A percentile compares a stretch with the other conserved stretches of the same genome.
Evolutionary conservation across 1,139 yeast genomes (phyloP).

Genomic region (Hemisphaericaspora subhashii): DNA sequence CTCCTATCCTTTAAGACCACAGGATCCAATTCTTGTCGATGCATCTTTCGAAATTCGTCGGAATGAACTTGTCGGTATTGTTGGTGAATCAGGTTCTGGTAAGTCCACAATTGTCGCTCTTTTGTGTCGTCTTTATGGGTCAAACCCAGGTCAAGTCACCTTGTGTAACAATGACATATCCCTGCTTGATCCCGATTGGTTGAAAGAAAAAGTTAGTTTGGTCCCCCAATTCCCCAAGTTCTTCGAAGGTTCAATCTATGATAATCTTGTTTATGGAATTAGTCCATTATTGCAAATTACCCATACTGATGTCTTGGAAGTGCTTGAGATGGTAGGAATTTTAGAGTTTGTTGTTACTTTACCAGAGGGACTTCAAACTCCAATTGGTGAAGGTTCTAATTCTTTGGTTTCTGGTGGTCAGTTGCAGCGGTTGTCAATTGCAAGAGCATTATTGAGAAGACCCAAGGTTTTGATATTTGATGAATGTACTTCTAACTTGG

Average conservation of each 20-base stretch:
- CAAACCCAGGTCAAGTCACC: slow-evolving; percentile 31
- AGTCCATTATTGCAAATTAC: slow-evolving; percentile 20
- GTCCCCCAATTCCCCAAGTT: slow-evolving; percentile 70
- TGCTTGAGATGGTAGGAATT: slow-evolving; percentile 49
- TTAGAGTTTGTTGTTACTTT: slow-evolving; percentile 50
- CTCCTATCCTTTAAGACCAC: slow-evolving; percentile 38
- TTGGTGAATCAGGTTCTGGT: slow-evolving; percentile 81
- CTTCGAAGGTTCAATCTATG: slow-evolving; percentile 65
- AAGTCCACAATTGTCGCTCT: slow-evolving; percentile 67
- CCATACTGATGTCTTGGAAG: slow-evolving; percentile 39
- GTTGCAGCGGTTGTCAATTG: slow-evolving; percentile 72
- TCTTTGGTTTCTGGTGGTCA: slow-evolving; percentile 76
- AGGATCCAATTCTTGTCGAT: slow-evolving; percentile 31
- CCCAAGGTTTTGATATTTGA: slow-evolving; percentile 69
- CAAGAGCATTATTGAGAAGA: slow-evolving; percentile 64
- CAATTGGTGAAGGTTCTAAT: slow-evolving; percentile 50
- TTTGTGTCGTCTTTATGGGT: slow-evolving; percentile 49
- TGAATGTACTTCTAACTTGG: slow-evolving; percentile 81
- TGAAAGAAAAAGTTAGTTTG: slow-evolving; percentile 55
- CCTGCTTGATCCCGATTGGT: slow-evolving; percentile 44
- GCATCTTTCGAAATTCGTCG: slow-evolving; percentile 40
- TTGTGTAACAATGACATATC: slow-evolving; percentile 45
- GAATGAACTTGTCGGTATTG: slow-evolving; percentile 58
- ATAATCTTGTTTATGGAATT: slow-evolving; percentile 68
- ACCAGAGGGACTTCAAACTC: slow-evolving; percentile 58